phyloP scores from a whole-genome alignment of 2,329 filamentous ascomycete genomes.

The Chaetothyriales sp. region DNA sequence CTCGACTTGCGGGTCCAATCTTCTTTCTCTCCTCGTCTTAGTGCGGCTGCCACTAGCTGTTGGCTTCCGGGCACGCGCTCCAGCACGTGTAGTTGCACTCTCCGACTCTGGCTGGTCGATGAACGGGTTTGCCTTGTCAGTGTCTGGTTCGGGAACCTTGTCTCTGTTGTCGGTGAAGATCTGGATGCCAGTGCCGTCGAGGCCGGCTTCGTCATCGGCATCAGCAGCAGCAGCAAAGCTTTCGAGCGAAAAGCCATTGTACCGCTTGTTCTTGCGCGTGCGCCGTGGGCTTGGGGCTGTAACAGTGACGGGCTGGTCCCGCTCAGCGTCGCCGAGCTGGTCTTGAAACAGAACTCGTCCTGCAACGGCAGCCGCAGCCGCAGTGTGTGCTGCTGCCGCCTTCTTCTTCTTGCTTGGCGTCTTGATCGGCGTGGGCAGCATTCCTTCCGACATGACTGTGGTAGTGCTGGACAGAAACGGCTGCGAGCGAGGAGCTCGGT shows the following conservation, averaged over 20 bases:
- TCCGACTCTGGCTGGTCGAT: constrained; percentile 4
- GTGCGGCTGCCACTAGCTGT: constrained; percentile 23
- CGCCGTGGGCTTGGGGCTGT: constrained; percentile 30
- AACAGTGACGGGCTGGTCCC: constrained; percentile 22
- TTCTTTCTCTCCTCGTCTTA: constrained; percentile 20
- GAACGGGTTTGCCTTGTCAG: constrained; percentile 42
- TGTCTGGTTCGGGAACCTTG: constrained; percentile 39
- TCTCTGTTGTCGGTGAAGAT: constrained; percentile 52
- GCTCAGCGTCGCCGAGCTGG: constrained; percentile 8
- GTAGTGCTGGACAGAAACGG: constrained; percentile 14
- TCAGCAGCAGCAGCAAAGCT: constrained; percentile 23
- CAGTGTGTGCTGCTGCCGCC: constrained; percentile 24
- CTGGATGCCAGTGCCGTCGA: constrained; percentile 29
- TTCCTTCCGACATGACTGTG: constrained; percentile 25
- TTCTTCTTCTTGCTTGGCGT: constrained; percentile 43
- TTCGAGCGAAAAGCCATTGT: constrained; percentile 31
- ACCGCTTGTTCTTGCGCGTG: constrained; percentile 31
- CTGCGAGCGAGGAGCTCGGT: constrained; percentile 15
- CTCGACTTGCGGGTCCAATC: constrained; percentile 29
- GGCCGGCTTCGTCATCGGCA: constrained; percentile 18
- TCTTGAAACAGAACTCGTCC: constrained; percentile 37
- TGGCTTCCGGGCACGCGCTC: constrained; percentile 15
- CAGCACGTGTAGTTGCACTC: neutral
- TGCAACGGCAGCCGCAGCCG: constrained; percentile 25
- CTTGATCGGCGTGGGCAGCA: constrained; percentile 48